These are phyloP conservation scores for Parietaria judaica DNA, from an alignment of 306 rosid species.

Conservation along the genomic window DNA sequence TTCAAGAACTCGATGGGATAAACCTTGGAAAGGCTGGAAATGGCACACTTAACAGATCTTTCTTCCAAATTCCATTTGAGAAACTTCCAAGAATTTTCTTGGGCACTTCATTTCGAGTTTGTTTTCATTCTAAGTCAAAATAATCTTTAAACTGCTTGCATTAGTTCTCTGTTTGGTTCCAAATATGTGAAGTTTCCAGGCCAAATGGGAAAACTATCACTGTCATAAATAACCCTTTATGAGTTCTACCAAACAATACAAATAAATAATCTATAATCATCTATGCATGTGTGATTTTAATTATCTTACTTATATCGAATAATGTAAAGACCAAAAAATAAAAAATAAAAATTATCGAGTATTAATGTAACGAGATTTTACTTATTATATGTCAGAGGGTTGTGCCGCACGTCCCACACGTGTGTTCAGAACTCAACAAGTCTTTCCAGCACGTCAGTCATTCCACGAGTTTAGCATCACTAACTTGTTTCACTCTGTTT, in stretches of 20 bases:
- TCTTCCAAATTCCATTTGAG: not conserved
- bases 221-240: not conserved
- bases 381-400: too few relatives aligned
- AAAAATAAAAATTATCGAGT: too few relatives aligned
- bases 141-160: not conserved
- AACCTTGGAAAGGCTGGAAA: not conserved
- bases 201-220: not conserved
- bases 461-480: too few relatives aligned
- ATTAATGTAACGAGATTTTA: too few relatives aligned
- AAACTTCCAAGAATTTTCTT: conserved; percentile 22
- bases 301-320: too few relatives aligned
- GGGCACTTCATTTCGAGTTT: not conserved
- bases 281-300: not conserved
- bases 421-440: too few relatives aligned
- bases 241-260: not conserved
- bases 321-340: too few relatives aligned
- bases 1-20: not conserved
- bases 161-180: too few relatives aligned
- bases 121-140: not conserved
- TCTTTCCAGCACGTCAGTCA: too few relatives aligned
- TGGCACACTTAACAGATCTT: not conserved
- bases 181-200: not conserved
- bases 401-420: too few relatives aligned
- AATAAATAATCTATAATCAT: not conserved
- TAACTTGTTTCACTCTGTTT: too few relatives aligned